Evolutionary conservation across 176 grass and related monocot genomes (phyloP), one percentile per base, ranked within the genome.

Genomic region (Eremochloa ophiuroides): DNA sequence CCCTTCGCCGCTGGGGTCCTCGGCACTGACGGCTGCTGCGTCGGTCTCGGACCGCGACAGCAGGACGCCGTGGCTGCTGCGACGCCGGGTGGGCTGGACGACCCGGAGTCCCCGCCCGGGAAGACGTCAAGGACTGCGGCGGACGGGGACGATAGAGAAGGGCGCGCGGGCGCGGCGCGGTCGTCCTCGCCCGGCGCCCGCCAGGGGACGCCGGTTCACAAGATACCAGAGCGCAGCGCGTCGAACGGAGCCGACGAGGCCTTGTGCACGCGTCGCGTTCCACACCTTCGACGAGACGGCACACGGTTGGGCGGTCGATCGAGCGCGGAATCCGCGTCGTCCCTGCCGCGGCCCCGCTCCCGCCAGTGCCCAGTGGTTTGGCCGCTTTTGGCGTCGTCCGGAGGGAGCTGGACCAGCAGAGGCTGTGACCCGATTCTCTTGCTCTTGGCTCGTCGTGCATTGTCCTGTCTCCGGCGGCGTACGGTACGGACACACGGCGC

Each of bases 111-210:
- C 27, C 8, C 30, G 53, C 18, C 48, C 48, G 48, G 50, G 48
- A 1, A 15, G 66, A 7, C 48, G 85, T 82, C 78, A 81, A 69
- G 70, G 60, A 25, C 17, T 50, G 69, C 61, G 77, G 67, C 68
- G 50, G 11, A 41, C 42, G 17, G 2, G 7, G 12, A 17, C n/a
- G n/a, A n/a, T n/a, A n/a, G n/a, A n/a, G n/a, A n/a, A n/a, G n/a
- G n/a, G 22, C 29, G 42, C 10, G 6, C 3, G 33, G 31, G 17
- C 29, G 3, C 53, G 50, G 17, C 29, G 27, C 29, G 33, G 33
- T 26, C 2, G 22, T 62, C 30, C 58, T 53, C 79, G 8, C 7
- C 40, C 20, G 0, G 1, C 26, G 9, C 30, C 28, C 58, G 23
- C 56, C 30, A 28, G 12, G 23, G 50, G n/a, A 13, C 18, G 4